Conservation (phyloP, 805 yeast species). For the Ogataea naganishii region DNA sequence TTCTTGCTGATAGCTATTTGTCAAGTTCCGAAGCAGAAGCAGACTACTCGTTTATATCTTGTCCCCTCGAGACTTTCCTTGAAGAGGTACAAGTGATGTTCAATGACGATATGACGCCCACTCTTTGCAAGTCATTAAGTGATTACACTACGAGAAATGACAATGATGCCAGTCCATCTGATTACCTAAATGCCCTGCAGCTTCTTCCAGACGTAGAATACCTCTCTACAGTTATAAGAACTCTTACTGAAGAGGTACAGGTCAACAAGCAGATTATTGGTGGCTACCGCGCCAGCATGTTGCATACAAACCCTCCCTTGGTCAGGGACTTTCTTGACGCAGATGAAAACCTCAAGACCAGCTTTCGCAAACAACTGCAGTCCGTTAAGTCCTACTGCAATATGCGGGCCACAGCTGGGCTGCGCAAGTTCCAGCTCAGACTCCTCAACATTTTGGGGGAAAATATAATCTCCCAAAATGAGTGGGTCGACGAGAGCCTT, state of each 20-base stretch:
- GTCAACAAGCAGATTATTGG: conserved; percentile 16
- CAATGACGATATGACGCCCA: too few species aligned
- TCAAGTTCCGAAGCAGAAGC: too few species aligned
- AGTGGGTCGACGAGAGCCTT: too few species aligned
- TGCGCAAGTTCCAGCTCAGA: conserved; percentile 17
- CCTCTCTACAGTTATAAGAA: conserved; percentile 20
- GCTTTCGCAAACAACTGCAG: conserved; percentile 20
- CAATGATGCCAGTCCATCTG: conserved; percentile 8
- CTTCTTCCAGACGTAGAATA: conserved; percentile 21
- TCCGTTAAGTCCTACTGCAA: conserved; percentile 22
- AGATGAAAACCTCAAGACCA: conserved; percentile 13
- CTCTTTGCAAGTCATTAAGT: too few species aligned
- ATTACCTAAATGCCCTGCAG: conserved; percentile 20
- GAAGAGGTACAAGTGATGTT: too few species aligned
- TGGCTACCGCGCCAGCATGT: conserved; percentile 19
- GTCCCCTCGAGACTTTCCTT: too few species aligned
- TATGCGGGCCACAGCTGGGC: conserved; percentile 21
- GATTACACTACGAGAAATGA: too few species aligned
- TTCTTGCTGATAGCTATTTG: too few species aligned
- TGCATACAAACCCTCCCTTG: conserved; percentile 22
- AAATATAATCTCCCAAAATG: too few species aligned
- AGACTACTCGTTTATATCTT: too few species aligned
- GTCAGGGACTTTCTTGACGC: conserved; percentile 23
- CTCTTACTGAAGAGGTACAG: conserved; percentile 17
- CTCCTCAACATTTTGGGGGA: conserved; percentile 19